These are phyloP conservation scores for sweet orange (Citrus sinensis) DNA, from an alignment of 345 rosid genomes.

Conservation along the genomic window DNA sequence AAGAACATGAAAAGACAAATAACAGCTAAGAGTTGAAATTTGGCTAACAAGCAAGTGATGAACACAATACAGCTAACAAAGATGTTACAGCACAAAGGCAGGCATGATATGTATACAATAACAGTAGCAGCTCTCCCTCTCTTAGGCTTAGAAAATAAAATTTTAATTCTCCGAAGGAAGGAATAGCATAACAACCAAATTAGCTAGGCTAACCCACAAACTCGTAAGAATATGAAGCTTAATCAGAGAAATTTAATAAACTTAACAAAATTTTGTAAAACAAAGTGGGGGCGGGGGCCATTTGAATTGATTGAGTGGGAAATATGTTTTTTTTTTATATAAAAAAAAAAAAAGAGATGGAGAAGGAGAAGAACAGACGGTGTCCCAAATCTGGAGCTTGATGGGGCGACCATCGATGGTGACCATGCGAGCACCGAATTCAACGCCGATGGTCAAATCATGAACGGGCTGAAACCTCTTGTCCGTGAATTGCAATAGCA, in stretches of 20 bases:
- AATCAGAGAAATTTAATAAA: too few species aligned
- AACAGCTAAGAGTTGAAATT: not conserved
- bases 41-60: not conserved
- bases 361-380: slow-evolving; percentile 24
- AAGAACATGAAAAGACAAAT: not conserved
- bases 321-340: too few species aligned
- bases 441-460: slow-evolving; percentile 73
- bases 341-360: not conserved
- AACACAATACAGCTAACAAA: not conserved
- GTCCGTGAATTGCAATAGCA: slow-evolving; percentile 69
- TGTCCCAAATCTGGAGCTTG: slow-evolving; percentile 81
- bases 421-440: slow-evolving; percentile 79
- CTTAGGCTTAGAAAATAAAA: not conserved
- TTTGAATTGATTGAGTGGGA: too few species aligned
- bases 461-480: slow-evolving; percentile 79
- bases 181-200: not conserved
- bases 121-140: not conserved
- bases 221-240: too few species aligned
- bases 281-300: too few species aligned
- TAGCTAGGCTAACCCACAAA: not conserved
- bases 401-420: slow-evolving; percentile 53
- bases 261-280: too few species aligned
- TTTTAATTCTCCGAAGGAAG: not conserved
- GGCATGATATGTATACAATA: too few species aligned
- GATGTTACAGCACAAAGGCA: not conserved